A percentile compares a stretch with the other conserved stretches of the same genome.
These are phyloP conservation scores for Phytophthora fragariae DNA, from an alignment of 352 stramenopile genomes.

Conservation along the genomic window DNA sequence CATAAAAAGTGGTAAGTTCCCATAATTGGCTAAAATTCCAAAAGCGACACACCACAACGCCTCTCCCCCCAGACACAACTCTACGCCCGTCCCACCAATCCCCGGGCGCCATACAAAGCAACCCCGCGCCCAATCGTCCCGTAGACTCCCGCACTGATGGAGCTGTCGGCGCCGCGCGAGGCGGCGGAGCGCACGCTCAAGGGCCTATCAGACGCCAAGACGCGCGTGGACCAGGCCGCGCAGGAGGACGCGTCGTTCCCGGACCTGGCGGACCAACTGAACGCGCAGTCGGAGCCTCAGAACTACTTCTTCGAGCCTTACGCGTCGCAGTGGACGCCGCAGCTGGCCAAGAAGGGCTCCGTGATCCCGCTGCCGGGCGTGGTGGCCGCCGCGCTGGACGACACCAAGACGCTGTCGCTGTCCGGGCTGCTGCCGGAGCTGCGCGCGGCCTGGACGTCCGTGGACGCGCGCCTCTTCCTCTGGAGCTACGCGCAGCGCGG, in stretches of 20 bases:
- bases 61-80: not conserved
- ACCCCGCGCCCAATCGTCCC: constrained; percentile 21
- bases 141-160: constrained; percentile 16
- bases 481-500: constrained; percentile 92
- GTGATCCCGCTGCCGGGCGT: constrained; percentile 73
- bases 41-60: not conserved
- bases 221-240: constrained; percentile 73
- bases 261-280: constrained; percentile 82
- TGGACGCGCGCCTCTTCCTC: constrained; percentile 95
- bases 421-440: constrained; percentile 94
- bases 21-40: not conserved
- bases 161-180: constrained; percentile 33
- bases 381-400: constrained; percentile 75
- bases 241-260: constrained; percentile 80
- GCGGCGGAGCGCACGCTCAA: constrained; percentile 61
- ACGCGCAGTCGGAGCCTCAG: constrained; percentile 84
- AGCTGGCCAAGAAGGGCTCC: constrained; percentile 79
- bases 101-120: too few relatives aligned
- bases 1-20: not conserved
- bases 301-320: constrained; percentile 93
- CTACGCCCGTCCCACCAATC: not conserved
- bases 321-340: constrained; percentile 78
- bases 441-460: constrained; percentile 94
- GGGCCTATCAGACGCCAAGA: constrained; percentile 75
- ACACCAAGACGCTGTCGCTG: constrained; percentile 76